These are phyloP conservation scores for Candida nitratophila DNA, from an alignment of 805 yeast genomes.

Conservation along the genomic window DNA sequence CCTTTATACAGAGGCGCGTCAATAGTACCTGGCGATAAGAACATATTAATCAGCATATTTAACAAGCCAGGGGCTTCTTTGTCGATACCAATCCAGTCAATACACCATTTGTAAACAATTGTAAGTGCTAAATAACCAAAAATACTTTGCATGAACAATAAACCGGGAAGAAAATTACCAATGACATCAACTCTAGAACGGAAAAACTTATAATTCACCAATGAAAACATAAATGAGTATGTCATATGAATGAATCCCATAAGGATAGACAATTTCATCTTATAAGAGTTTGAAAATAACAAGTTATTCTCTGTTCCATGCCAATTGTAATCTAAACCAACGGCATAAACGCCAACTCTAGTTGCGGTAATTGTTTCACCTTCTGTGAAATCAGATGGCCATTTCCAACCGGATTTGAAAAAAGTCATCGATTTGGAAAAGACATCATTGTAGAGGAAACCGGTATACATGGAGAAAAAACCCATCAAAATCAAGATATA, in stretches of 20 bases:
- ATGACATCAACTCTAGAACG: slow-evolving; percentile 55
- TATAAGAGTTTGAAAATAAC: slow-evolving; percentile 64
- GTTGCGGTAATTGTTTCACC: slow-evolving; percentile 43
- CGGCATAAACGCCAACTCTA: slow-evolving; percentile 44
- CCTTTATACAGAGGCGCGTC: slow-evolving; percentile 62
- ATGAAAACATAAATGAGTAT: slow-evolving; percentile 61
- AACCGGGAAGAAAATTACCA: slow-evolving; percentile 70
- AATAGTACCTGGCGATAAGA: slow-evolving; percentile 62
- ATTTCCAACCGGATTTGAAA: slow-evolving; percentile 66
- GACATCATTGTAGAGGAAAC: slow-evolving; percentile 64
- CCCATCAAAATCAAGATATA: slow-evolving; percentile 69
- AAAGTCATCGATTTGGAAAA: slow-evolving; percentile 64
- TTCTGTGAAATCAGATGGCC: slow-evolving; percentile 46
- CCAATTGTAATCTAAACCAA: slow-evolving; percentile 71
- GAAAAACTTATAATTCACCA: slow-evolving; percentile 54
- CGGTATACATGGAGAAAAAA: slow-evolving; percentile 64
- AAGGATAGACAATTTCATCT: slow-evolving; percentile 68
- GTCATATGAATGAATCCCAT: slow-evolving; percentile 76
- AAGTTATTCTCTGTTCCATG: slow-evolving; percentile 73
- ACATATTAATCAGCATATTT: slow-evolving; percentile 73
- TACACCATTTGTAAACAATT: slow-evolving; percentile 67
- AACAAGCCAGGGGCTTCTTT: slow-evolving; percentile 66
- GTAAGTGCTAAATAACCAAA: slow-evolving; percentile 65
- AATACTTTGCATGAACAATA: slow-evolving; percentile 68
- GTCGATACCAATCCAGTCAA: slow-evolving; percentile 58